Conservation (phyloP, 2,329 filamentous ascomycete species). For the Fusarium xylarioides region DNA sequence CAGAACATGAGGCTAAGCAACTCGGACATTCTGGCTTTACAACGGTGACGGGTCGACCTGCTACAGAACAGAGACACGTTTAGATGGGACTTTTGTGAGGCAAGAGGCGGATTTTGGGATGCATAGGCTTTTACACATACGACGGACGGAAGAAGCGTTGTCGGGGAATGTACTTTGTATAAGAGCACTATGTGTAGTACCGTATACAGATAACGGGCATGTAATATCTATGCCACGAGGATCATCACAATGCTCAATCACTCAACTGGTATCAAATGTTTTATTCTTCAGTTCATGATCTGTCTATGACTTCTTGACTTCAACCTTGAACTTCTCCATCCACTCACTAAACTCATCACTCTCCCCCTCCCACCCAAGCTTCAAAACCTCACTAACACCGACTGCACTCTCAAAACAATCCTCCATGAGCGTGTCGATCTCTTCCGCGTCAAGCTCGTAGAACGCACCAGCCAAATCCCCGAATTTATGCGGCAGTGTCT, state of each 20-base stretch:
- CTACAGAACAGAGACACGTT: background rate
- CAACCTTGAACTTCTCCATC: constrained; percentile 67
- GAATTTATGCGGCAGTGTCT: constrained; percentile 70
- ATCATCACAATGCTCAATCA: background rate
- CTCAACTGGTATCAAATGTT: constrained; percentile 38
- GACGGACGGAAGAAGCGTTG: background rate
- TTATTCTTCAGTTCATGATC: background rate
- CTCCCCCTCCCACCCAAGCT: constrained; percentile 68
- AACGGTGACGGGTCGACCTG: constrained; percentile 34
- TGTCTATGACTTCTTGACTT: constrained; percentile 57
- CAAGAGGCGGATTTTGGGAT: constrained; percentile 30
- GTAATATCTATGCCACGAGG: constrained; percentile 18
- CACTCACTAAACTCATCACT: constrained; percentile 83
- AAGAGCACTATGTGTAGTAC: constrained; percentile 24
- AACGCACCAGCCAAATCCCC: constrained; percentile 77
- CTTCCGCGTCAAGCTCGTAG: constrained; percentile 71
- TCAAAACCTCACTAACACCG: constrained; percentile 63
- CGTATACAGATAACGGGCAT: constrained; percentile 20
- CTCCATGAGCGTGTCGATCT: constrained; percentile 67
- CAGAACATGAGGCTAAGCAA: constrained; percentile 54
- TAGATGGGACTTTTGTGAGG: constrained; percentile 35
- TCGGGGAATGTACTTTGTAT: constrained; percentile 40
- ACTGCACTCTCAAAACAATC: constrained; percentile 69
- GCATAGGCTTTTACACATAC: background rate
- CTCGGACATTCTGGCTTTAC: constrained; percentile 52